These are phyloP conservation scores for Fusarium gaditjirri DNA, from an alignment of 2,329 filamentous ascomycete species.

Conservation along the genomic window DNA sequence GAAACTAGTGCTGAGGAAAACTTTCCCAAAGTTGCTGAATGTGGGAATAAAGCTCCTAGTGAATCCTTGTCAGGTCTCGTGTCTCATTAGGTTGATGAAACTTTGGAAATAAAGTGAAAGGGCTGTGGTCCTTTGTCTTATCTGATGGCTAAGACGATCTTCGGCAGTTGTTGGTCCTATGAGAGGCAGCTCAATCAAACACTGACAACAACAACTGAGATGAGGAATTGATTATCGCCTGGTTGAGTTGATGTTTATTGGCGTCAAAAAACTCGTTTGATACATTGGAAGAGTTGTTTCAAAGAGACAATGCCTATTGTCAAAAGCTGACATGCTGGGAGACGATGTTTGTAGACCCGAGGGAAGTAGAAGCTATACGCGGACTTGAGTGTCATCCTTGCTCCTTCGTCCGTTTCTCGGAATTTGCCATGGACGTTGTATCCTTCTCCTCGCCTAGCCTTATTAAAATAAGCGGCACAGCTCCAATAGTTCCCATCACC, in stretches of 20 bases:
- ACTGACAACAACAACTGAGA: not conserved
- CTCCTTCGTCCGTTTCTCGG: not conserved
- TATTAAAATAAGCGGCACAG: not conserved
- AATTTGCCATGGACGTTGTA: not conserved
- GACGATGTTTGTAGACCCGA: not conserved
- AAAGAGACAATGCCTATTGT: not conserved
- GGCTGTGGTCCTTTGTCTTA: conserved; percentile 11
- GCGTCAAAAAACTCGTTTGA: no score
- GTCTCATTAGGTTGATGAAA: not conserved
- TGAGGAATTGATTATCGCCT: not conserved
- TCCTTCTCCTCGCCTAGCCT: conserved; percentile 23
- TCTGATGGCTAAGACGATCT: conserved; percentile 12
- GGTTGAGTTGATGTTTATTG: not conserved
- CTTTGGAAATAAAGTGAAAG: not conserved
- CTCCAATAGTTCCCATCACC: not conserved
- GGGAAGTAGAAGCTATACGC: not conserved
- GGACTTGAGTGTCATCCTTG: not conserved
- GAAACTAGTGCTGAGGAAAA: conserved; percentile 3
- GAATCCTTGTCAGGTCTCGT: not conserved
- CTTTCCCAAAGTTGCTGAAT: not conserved
- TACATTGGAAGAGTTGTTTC: no score
- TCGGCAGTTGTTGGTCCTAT: conserved; percentile 4
- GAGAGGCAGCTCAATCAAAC: not conserved
- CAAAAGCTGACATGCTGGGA: not conserved
- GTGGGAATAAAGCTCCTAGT: not conserved